phyloP scores from a whole-genome alignment of 2,329 filamentous ascomycete species.

The Xylariaceae sp. region DNA sequence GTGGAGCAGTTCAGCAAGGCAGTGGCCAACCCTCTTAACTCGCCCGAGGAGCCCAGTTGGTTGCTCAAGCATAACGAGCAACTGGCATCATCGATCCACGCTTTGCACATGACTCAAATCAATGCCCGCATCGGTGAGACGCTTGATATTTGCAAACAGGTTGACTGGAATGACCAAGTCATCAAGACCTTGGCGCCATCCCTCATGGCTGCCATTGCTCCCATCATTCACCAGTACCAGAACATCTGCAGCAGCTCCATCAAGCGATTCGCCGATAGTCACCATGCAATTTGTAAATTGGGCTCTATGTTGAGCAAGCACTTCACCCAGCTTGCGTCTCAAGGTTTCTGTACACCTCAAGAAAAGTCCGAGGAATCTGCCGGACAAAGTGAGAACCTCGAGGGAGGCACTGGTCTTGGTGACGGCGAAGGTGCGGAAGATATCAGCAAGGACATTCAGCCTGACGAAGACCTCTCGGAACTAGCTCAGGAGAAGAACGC shows the following conservation, averaged over 20 bases:
- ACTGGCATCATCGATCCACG: constrained; percentile 49
- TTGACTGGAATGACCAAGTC: constrained; percentile 39
- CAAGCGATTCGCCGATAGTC: constrained; percentile 55
- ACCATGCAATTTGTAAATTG: constrained; percentile 67
- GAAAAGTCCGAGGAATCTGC: constrained; percentile 70
- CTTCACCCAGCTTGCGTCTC: constrained; percentile 71
- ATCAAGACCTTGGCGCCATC: constrained; percentile 46
- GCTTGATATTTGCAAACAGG: constrained; percentile 22
- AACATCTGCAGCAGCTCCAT: constrained; percentile 55
- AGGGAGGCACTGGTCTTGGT: constrained; percentile 87
- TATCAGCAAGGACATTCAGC: constrained; percentile 93
- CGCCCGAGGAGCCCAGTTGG: constrained; percentile 59
- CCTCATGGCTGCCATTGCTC: constrained; percentile 56
- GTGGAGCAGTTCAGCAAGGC: constrained; percentile 65
- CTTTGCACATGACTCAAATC: constrained; percentile 56
- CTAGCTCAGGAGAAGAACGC: constrained; percentile 78
- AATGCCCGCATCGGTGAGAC: constrained; percentile 34
- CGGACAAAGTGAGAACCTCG: constrained; percentile 70
- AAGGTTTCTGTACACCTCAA: constrained; percentile 87
- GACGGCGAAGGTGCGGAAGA: constrained; percentile 94
- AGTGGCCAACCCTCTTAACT: constrained; percentile 49
- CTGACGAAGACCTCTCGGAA: constrained; percentile 89
- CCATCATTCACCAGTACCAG: constrained; percentile 71
- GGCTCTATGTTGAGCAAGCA: constrained; percentile 69
- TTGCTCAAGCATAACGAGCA: constrained; percentile 51